These are phyloP conservation scores for Apiospora pterosperma DNA, from an alignment of 2,329 filamentous ascomycete genomes.

Conservation along the genomic window DNA sequence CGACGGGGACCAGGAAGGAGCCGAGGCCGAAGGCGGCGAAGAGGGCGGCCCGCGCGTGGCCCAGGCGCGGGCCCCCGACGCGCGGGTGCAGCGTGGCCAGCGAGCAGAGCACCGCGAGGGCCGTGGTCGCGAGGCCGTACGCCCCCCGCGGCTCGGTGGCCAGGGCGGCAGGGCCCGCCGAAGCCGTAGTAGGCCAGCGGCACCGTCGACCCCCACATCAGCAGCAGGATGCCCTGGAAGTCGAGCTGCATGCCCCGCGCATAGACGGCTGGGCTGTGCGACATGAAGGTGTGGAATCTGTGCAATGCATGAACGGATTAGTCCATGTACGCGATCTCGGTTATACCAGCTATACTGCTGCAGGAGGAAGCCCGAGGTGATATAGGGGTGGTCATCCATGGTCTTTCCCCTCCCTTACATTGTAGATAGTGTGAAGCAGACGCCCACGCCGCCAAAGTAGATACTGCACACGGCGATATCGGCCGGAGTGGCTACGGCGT, in stretches of 20 bases:
- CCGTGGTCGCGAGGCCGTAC: slow-evolving; percentile 34
- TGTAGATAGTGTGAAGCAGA: slow-evolving; percentile 44
- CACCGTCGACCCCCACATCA: slow-evolving; percentile 61
- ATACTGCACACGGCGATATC: slow-evolving; percentile 31
- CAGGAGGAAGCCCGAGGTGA: background rate
- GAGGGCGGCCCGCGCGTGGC: slow-evolving; percentile 35
- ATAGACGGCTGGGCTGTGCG: slow-evolving; percentile 47
- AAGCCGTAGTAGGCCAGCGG: slow-evolving; percentile 57
- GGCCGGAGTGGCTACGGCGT: slow-evolving; percentile 27
- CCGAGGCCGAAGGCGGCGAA: slow-evolving; percentile 37
- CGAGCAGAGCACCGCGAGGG: slow-evolving; percentile 33
- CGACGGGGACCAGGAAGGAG: slow-evolving; percentile 36
- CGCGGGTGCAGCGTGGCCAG: slow-evolving; percentile 31
- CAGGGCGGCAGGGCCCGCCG: slow-evolving; percentile 25
- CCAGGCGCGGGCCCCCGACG: slow-evolving; percentile 34
- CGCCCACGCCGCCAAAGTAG: slow-evolving; percentile 40
- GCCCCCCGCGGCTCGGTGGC: slow-evolving; percentile 15
- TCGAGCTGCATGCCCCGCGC: slow-evolving; percentile 56
- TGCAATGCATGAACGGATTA: slow-evolving; percentile 8
- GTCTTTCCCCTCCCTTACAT: slow-evolving; percentile 33
- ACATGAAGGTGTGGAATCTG: slow-evolving; percentile 55
- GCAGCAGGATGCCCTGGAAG: slow-evolving; percentile 56
- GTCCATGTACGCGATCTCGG: background rate
- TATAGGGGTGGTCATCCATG: background rate
- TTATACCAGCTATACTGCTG: background rate